phyloP scores from a whole-genome alignment of 2,329 filamentous ascomycete species.

The Paecilomyces fulvus region DNA sequence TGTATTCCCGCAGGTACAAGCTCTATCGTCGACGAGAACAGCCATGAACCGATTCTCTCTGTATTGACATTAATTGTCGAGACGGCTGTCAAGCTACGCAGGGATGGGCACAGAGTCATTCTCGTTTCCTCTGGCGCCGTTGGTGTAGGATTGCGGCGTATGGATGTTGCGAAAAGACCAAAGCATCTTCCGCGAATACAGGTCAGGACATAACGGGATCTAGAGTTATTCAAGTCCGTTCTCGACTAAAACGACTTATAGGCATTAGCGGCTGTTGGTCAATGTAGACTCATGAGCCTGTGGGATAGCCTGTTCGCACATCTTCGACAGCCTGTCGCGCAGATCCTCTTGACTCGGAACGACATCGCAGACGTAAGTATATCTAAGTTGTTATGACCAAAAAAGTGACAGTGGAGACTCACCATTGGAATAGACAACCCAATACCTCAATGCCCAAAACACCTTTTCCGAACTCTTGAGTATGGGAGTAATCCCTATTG shows the following conservation, averaged over 20 bases:
- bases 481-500: constrained; percentile 95
- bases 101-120: constrained; percentile 89
- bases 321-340: constrained; percentile 80
- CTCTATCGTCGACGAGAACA: constrained; percentile 96
- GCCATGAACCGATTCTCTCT: constrained; percentile 84
- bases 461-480: constrained; percentile 82
- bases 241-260: constrained; percentile 24
- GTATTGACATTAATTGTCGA: constrained; percentile 90
- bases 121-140: constrained; percentile 97
- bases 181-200: constrained; percentile 87
- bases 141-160: constrained; percentile 80
- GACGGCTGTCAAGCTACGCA: constrained; percentile 75
- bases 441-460: constrained; percentile 95
- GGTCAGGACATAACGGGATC: constrained; percentile 31
- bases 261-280: constrained; percentile 90
- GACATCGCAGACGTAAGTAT: constrained; percentile 83
- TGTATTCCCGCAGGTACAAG: constrained; percentile 63
- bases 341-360: constrained; percentile 87
- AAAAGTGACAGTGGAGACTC: constrained; percentile 3
- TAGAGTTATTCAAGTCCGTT: constrained; percentile 1
- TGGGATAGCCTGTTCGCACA: constrained; percentile 92
- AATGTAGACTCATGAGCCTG: constrained; percentile 87
- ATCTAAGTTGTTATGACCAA: background rate
- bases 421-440: constrained; percentile 54
- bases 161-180: constrained; percentile 79